Base-by-base conservation (phyloP, 1,139 yeast genomes). In the Yamadazyma membranifaciens region DNA sequence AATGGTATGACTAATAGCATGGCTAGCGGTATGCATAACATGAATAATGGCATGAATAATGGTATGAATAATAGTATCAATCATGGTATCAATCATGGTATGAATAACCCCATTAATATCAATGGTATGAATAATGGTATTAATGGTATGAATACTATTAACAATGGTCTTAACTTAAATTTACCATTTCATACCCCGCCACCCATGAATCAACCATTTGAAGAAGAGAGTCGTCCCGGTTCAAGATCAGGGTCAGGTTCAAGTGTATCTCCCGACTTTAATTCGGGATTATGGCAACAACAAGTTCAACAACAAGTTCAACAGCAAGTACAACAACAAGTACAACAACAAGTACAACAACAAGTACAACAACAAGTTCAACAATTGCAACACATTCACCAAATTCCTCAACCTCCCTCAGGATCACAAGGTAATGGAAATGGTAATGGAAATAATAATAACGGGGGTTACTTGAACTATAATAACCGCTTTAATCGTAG, bases 151-250 rank as follows among this genome's bases (percentile, higher is more conserved):
- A 27, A 44, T 35, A 43, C 42, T 25, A 30, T 36, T 12, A 15
- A 10, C 3, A 67, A 62, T n/a, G 61, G 58, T 36, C 15, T 32
- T 14, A 29, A 33, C 22, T 34, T 42, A 7, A 56, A 58, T 33
- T 46, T 54, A 31, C 62, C 62, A 16, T 60, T 59, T 40, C 49
- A 60, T 16, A 54, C 63, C 6, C 58, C 65, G 30, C 60, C 61
- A 3, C 60, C 61, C 6, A 37, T 49, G n/a, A 49, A 44, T 26
- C 50, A 45, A 27, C 44, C 42, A 9, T 45, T 43, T 32, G 39
- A 31, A 24, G 35, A 31, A 10, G 35, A 20, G 10, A 31, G 39
- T 20, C 35, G 35, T 16, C 33, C 40, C 6, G n/a, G 17, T 9
- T 20, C 31, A 10, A 37, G 40, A 37, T 34, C 45, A 11, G 40